These are phyloP conservation scores for Drosera spatulata DNA, from an alignment of 179 eudicot species.

Conservation along the genomic window DNA sequence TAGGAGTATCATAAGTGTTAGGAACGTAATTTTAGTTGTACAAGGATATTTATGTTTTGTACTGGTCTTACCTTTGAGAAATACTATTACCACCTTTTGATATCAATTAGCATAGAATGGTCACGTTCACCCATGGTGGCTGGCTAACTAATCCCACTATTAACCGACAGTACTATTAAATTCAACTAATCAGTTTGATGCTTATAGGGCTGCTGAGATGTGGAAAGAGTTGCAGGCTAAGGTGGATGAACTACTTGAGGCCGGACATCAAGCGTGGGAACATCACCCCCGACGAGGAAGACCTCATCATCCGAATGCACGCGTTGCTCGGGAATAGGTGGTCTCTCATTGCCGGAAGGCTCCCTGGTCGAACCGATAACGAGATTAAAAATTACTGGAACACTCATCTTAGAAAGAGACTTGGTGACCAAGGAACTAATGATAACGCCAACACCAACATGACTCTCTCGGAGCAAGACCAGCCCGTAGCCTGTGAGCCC, in stretches of 20 bases:
- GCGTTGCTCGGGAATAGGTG: slow-evolving; percentile 61
- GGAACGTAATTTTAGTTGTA: too few relatives aligned
- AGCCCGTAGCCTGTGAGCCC: slow-evolving; percentile 1
- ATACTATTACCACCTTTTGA: too few relatives aligned
- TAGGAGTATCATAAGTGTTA: too few relatives aligned
- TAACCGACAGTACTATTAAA: background rate
- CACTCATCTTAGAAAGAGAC: slow-evolving; percentile 1
- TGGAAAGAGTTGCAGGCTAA: slow-evolving; percentile 56
- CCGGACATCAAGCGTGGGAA: slow-evolving; percentile 63
- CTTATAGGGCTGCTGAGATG: slow-evolving; percentile 38
- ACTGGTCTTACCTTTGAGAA: too few relatives aligned
- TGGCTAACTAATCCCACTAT: background rate
- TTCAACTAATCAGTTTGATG: background rate
- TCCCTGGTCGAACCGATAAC: slow-evolving; percentile 70
- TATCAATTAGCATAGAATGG: too few relatives aligned
- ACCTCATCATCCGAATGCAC: slow-evolving; percentile 33
- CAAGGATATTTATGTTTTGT: too few relatives aligned
- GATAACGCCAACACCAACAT: background rate
- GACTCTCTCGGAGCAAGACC: slow-evolving; percentile 3
- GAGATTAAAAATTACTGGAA: slow-evolving; percentile 61
- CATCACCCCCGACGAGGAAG: slow-evolving; percentile 27
- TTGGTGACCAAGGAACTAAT: slow-evolving; percentile 1
- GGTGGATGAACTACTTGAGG: slow-evolving; percentile 61
- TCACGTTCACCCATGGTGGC: background rate
- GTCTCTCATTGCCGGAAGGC: slow-evolving; percentile 60